Evolutionary conservation across 331 rosid genomes (phyloP).

Genomic region (Spiraea crenata): DNA sequence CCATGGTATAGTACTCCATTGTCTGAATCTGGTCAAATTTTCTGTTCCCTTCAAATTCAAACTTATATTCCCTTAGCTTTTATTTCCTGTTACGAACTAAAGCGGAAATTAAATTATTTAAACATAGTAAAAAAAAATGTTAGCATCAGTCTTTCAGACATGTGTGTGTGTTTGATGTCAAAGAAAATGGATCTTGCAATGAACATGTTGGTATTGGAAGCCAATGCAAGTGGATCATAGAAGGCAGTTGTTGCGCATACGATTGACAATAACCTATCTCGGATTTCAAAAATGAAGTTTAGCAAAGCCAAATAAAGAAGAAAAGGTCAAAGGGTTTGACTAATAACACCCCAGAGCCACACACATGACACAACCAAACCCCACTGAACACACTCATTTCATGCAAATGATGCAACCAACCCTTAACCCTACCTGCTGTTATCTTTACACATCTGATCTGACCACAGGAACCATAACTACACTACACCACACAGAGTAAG

Average conservation of each 20-base stretch:
- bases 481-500: background rate
- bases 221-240: no score
- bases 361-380: no score
- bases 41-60: background rate
- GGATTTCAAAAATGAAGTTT: background rate
- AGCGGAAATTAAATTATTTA: no score
- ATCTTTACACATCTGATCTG: no score
- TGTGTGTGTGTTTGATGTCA: no score
- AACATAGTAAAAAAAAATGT: no score
- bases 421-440: constrained; percentile 13
- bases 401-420: constrained; percentile 16
- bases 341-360: background rate
- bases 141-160: no score
- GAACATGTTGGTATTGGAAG: no score
- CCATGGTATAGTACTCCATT: background rate
- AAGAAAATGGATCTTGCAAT: no score
- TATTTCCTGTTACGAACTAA: background rate
- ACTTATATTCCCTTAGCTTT: background rate
- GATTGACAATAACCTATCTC: no score
- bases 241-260: no score
- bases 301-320: background rate
- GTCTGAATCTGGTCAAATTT: background rate
- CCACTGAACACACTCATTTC: background rate
- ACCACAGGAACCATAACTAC: no score
- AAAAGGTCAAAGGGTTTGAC: background rate